Evolutionary conservation across 371 early-diverging fungal genomes (phyloP).

Genomic region (Catenaria anguillulae): DNA sequence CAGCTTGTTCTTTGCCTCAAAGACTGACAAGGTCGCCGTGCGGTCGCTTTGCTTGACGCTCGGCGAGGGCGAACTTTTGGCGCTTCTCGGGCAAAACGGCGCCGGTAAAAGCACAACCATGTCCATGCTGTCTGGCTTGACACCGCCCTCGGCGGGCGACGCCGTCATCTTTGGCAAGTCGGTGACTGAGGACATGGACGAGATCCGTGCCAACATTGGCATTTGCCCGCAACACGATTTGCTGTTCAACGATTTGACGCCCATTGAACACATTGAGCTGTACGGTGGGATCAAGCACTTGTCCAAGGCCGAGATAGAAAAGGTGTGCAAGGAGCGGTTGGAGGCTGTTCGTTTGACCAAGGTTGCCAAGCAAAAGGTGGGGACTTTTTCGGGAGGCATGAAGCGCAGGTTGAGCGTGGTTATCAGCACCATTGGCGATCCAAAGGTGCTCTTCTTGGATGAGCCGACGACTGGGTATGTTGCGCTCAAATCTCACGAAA

Average conservation of each 20-base stretch:
- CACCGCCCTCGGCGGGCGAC: conserved; percentile 41
- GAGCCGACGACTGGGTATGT: no score
- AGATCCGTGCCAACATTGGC: conserved; percentile 46
- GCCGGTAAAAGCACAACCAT: conserved; percentile 46
- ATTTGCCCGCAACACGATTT: conserved; percentile 58
- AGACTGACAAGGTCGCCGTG: conserved; percentile 48
- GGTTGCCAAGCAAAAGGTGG: conserved; percentile 21
- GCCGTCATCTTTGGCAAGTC: conserved; percentile 40
- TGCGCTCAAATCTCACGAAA: no score
- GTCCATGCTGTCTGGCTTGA: conserved; percentile 48
- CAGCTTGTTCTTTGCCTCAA: conserved; percentile 17
- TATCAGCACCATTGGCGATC: no score
- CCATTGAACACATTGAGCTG: conserved; percentile 26
- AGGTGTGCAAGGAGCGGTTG: conserved; percentile 24
- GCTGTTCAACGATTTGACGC: conserved; percentile 48
- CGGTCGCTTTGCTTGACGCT: conserved; percentile 35
- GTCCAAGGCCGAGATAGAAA: conserved; percentile 13
- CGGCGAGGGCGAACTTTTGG: conserved; percentile 39
- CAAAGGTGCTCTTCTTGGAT: no score
- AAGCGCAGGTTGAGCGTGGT: no score
- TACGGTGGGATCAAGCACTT: conserved; percentile 26
- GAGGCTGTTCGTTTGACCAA: conserved; percentile 32
- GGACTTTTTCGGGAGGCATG: conserved; percentile 12
- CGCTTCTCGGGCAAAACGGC: conserved; percentile 43
- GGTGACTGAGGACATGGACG: conserved; percentile 33